Base-by-base conservation (phyloP, 169 alveolate species). In the Miamiensis avidus region DNA sequence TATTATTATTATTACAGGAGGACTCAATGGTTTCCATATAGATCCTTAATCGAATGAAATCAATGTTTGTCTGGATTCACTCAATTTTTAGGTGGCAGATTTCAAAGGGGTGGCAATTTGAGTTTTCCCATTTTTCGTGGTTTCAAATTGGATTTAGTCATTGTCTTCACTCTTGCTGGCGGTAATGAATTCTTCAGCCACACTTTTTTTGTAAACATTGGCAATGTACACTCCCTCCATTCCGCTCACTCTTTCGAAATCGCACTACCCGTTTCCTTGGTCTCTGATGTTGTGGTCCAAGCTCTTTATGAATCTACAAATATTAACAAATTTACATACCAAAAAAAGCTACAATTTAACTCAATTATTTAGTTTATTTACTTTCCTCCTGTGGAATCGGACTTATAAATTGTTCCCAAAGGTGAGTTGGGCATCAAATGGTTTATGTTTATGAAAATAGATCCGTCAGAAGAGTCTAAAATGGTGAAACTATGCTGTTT, bases 41-140 rank as follows among this genome's bases (percentile, higher is more conserved):
- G 93, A 89, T 49, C 97, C 97, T 75, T 89, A 92, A 83, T 94
- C 91, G 81, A 92, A 93, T 30, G 96, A 91, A n/a, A 94, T 91
- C 75, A 49, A 74, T 27, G 95, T 82, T 78, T 91, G 74, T 69
- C 86, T 87, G 30, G 29, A 74, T 64, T 76, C 31, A 49, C 73
- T 64, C n/a, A 75, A 73, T 34, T 72, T 86, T 74, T 78, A 72
- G 29, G 25, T 76, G 33, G 27, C 31, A 29, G 33, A 77, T 69
- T 91, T 76, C 77, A n/a, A n/a, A n/a, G n/a, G n/a, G n/a, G 33
- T 65, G 28, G 81, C 27, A 65, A 30, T 75, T 77, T 65, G 75
- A 74, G 74, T n/a, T 25, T 85, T 34, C 0, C 31, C 74, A 69
- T 69, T 74, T 30, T 75, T 82, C 65, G 29, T 31, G 26, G 83